Evolutionary conservation across 768 basidiomycete species (phyloP).

Genomic region (Udeniomyces megalosporus): DNA sequence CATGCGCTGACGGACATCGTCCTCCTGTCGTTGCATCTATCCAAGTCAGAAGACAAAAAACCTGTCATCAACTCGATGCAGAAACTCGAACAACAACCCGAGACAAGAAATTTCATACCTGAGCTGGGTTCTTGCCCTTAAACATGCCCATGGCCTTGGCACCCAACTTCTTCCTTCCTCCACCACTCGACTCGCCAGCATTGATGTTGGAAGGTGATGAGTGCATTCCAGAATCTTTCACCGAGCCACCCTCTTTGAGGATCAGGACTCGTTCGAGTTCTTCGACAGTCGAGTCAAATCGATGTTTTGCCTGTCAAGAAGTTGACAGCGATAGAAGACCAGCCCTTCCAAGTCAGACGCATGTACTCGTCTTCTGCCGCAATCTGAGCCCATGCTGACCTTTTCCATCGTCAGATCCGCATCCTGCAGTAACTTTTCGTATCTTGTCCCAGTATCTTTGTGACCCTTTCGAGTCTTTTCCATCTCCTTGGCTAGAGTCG

Average conservation of each 20-base stretch:
- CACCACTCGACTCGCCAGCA: slow-evolving; percentile 38
- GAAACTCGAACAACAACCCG: not conserved
- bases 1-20: slow-evolving; percentile 75
- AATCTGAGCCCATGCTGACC: no score
- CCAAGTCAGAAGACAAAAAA: no score
- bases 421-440: slow-evolving; percentile 76
- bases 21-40: slow-evolving; percentile 81
- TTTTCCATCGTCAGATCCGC: slow-evolving; percentile 76
- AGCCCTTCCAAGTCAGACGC: no score
- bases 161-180: slow-evolving; percentile 61
- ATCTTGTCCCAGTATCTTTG: slow-evolving; percentile 74
- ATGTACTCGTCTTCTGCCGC: no score
- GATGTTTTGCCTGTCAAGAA: slow-evolving; percentile 51
- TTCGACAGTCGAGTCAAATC: slow-evolving; percentile 77
- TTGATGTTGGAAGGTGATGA: slow-evolving; percentile 21
- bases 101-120: slow-evolving; percentile 34
- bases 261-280: slow-evolving; percentile 82
- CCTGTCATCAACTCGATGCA: no score
- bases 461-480: slow-evolving; percentile 92
- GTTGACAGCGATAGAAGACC: no score
- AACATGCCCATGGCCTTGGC: slow-evolving; percentile 80
- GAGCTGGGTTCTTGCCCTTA: slow-evolving; percentile 83
- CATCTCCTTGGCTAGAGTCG: slow-evolving; percentile 69
- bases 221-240: slow-evolving; percentile 49
- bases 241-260: slow-evolving; percentile 85